phyloP scores from a whole-genome alignment of 306 rosid genomes.

The Trichosanthes truncata region DNA sequence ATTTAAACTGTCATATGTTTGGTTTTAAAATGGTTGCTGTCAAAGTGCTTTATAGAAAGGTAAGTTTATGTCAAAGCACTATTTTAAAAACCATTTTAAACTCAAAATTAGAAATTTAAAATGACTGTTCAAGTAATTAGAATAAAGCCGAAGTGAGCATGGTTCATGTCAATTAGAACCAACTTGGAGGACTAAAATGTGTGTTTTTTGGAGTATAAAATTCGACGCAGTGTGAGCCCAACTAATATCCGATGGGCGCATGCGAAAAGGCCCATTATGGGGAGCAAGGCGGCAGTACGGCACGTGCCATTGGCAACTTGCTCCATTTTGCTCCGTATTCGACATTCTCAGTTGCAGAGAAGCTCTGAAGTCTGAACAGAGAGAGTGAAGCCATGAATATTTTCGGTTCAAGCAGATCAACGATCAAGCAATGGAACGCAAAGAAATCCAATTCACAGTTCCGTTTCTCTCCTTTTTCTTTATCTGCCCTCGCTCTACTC shows the following conservation, averaged over 20 bases:
- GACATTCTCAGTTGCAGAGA: background rate
- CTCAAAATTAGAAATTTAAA: no score
- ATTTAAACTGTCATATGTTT: no score
- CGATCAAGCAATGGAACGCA: slow-evolving; percentile 25
- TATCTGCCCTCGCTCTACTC: slow-evolving; percentile 19
- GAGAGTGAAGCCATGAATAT: slow-evolving; percentile 16
- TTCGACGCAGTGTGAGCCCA: background rate
- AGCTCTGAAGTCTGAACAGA: background rate
- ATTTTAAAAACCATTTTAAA: no score
- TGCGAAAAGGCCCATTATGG: background rate
- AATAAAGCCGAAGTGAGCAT: no score
- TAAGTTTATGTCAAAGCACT: no score
- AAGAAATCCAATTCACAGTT: slow-evolving; percentile 20
- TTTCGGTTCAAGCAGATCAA: slow-evolving; percentile 20
- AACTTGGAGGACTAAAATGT: no score
- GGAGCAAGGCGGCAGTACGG: background rate
- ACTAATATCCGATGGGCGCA: background rate
- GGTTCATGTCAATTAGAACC: no score
- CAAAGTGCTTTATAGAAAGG: no score
- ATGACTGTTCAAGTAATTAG: no score
- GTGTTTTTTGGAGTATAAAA: no score
- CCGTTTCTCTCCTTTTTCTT: slow-evolving; percentile 27
- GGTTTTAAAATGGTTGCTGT: no score
- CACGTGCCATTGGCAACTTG: background rate
- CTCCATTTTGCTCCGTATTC: background rate